Evolutionary conservation across 1,284 basidiomycete species (phyloP).

Genomic region (Filobasidium uniguttulatum): DNA sequence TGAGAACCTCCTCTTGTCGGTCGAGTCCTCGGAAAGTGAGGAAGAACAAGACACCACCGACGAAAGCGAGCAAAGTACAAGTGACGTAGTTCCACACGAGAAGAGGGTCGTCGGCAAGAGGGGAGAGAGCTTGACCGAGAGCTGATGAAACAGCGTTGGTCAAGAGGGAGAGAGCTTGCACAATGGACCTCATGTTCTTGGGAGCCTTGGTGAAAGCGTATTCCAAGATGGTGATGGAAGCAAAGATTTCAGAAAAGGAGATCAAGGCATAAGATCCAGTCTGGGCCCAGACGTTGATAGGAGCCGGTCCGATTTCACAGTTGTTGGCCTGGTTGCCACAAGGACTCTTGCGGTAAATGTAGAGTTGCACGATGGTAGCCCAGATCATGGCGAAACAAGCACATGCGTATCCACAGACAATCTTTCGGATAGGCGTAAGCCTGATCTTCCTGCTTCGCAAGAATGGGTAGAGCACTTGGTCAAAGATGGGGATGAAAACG

Average conservation of each 20-base stretch:
- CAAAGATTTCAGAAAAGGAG: constrained; percentile 41
- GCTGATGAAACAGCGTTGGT: constrained; percentile 13
- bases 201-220: constrained; percentile 37
- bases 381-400: constrained; percentile 30
- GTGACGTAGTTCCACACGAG: constrained; percentile 15
- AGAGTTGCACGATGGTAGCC: constrained; percentile 39
- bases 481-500: constrained; percentile 38
- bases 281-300: constrained; percentile 36
- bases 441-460: constrained; percentile 43
- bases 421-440: constrained; percentile 60
- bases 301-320: constrained; percentile 21
- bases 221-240: constrained; percentile 41
- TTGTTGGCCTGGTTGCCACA: constrained; percentile 38
- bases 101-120: constrained; percentile 12
- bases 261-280: constrained; percentile 38
- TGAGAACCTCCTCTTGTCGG: constrained; percentile 8
- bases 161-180: constrained; percentile 11
- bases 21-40: constrained; percentile 12
- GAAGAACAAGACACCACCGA: constrained; percentile 13
- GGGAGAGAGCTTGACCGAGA: constrained; percentile 11
- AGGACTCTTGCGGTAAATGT: constrained; percentile 38
- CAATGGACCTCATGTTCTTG: constrained; percentile 13
- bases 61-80: constrained; percentile 7
- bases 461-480: constrained; percentile 25
- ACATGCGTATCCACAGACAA: constrained; percentile 53